These are phyloP conservation scores for Arctostaphylos glauca DNA, from an alignment of 148 eudicot genomes.

Conservation along the genomic window DNA sequence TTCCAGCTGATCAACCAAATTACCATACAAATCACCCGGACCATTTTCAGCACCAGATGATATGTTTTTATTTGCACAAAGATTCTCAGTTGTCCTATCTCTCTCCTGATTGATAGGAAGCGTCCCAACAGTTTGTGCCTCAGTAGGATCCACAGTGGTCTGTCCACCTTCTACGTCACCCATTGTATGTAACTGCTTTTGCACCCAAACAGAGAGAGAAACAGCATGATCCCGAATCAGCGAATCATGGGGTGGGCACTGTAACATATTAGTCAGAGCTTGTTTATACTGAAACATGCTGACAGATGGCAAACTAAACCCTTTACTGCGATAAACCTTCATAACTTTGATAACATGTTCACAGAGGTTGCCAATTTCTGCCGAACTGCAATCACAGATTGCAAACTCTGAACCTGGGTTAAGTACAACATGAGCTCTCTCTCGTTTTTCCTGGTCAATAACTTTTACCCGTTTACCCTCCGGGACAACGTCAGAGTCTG, in stretches of 20 bases:
- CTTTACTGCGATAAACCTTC: slow-evolving; percentile 44
- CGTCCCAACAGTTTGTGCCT: slow-evolving; percentile 13
- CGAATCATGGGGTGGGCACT: slow-evolving; percentile 66
- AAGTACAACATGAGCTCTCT: slow-evolving; percentile 36
- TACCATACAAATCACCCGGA: slow-evolving; percentile 15
- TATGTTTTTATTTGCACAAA: slow-evolving; percentile 5
- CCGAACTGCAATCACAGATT: slow-evolving; percentile 63
- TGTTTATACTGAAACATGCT: slow-evolving; percentile 63
- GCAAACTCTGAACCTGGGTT: slow-evolving; percentile 82
- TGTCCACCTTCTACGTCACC: slow-evolving; percentile 26
- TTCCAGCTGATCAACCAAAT: slow-evolving; percentile 13
- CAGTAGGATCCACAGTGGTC: slow-evolving; percentile 22
- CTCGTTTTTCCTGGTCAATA: slow-evolving; percentile 45
- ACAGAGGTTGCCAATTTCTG: slow-evolving; percentile 70
- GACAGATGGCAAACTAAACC: slow-evolving; percentile 45
- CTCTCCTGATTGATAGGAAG: slow-evolving; percentile 6
- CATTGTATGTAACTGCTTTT: slow-evolving; percentile 51
- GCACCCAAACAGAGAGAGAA: slow-evolving; percentile 72
- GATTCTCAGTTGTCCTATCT: slow-evolving; percentile 10
- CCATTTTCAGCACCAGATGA: slow-evolving; percentile 17
- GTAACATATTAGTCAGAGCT: slow-evolving; percentile 59
- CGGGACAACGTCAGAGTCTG: slow-evolving; percentile 57
- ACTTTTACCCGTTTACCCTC: slow-evolving; percentile 62
- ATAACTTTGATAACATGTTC: slow-evolving; percentile 75
- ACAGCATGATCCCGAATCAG: slow-evolving; percentile 89